These are phyloP conservation scores for Fonsecaea multimorphosa DNA, from an alignment of 2,329 filamentous ascomycete genomes.

Conservation along the genomic window DNA sequence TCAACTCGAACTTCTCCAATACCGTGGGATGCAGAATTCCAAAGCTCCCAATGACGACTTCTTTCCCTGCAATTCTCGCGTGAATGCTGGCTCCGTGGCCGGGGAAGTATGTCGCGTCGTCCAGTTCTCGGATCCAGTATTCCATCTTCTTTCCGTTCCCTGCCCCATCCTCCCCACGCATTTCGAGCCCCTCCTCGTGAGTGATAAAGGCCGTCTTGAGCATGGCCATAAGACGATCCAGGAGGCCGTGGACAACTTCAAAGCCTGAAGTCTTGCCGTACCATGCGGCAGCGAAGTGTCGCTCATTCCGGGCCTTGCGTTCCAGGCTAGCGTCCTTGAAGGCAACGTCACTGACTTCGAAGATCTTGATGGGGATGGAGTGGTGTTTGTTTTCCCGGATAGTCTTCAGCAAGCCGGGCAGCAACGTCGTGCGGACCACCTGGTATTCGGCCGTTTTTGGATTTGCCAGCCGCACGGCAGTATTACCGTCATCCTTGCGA, in stretches of 20 bases:
- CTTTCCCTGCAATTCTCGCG: slow-evolving; percentile 74
- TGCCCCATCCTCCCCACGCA: slow-evolving; percentile 44
- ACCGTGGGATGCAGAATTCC: slow-evolving; percentile 93
- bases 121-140: slow-evolving; percentile 94
- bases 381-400: slow-evolving; percentile 92
- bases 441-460: slow-evolving; percentile 94
- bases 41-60: slow-evolving; percentile 81
- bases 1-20: slow-evolving; percentile 89
- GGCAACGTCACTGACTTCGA: slow-evolving; percentile 87
- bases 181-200: slow-evolving; percentile 71
- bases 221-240: slow-evolving; percentile 93
- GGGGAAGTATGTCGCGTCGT: slow-evolving; percentile 88
- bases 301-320: slow-evolving; percentile 87
- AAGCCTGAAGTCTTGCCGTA: slow-evolving; percentile 95
- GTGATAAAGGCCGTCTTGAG: slow-evolving; percentile 81
- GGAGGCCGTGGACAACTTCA: slow-evolving; percentile 89
- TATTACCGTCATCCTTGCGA: slow-evolving; percentile 82
- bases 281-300: slow-evolving; percentile 94
- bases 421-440: slow-evolving; percentile 82
- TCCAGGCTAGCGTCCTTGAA: slow-evolving; percentile 85
- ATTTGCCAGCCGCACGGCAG: slow-evolving; percentile 84
- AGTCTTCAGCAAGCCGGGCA: slow-evolving; percentile 90
- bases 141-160: slow-evolving; percentile 64
- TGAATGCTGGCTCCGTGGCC: slow-evolving; percentile 88
- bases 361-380: slow-evolving; percentile 86